A percentile compares a stretch with the other conserved stretches of the same genome.
phyloP scores from a whole-genome alignment of 345 rosid species.

The Brassica cretica region DNA sequence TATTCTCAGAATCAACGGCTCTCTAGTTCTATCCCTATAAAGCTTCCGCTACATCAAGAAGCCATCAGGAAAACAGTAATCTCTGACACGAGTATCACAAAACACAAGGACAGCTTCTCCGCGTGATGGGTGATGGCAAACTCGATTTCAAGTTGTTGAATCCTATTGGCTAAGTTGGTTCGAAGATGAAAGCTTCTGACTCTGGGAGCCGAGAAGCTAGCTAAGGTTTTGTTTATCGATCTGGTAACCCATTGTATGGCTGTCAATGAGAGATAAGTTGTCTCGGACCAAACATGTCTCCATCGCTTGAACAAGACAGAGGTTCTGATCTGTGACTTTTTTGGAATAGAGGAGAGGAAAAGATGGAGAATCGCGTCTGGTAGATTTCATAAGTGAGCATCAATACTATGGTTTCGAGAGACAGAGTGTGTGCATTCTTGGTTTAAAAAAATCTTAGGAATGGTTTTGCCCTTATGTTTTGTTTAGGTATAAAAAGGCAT shows the following conservation, averaged over 20 bases:
- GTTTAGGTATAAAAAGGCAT: too few species aligned
- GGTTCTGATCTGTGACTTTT: slow-evolving; percentile 27
- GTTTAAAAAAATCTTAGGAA: not conserved
- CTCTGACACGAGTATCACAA: slow-evolving; percentile 24
- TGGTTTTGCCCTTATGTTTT: too few species aligned
- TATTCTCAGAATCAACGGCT: too few species aligned
- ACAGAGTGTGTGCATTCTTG: not conserved
- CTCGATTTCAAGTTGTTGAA: slow-evolving; percentile 30
- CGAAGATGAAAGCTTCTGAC: slow-evolving; percentile 27
- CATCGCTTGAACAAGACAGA: slow-evolving; percentile 33
- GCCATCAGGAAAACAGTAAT: slow-evolving; percentile 23
- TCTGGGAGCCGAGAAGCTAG: slow-evolving; percentile 17
- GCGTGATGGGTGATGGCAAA: slow-evolving; percentile 9
- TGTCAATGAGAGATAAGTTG: slow-evolving; percentile 31
- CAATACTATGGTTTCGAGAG: not conserved
- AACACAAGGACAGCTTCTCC: slow-evolving; percentile 13
- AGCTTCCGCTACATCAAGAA: not conserved
- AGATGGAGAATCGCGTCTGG: slow-evolving; percentile 28
- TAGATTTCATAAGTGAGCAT: not conserved
- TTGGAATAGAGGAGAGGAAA: slow-evolving; percentile 33
- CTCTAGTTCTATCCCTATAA: too few species aligned
- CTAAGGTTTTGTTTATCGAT: slow-evolving; percentile 31
- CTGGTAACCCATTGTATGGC: not conserved
- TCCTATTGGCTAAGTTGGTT: slow-evolving; percentile 14
- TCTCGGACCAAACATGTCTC: slow-evolving; percentile 31